These are phyloP conservation scores for Colletotrichum destructivum DNA, from an alignment of 2,329 filamentous ascomycete genomes.

Conservation along the genomic window DNA sequence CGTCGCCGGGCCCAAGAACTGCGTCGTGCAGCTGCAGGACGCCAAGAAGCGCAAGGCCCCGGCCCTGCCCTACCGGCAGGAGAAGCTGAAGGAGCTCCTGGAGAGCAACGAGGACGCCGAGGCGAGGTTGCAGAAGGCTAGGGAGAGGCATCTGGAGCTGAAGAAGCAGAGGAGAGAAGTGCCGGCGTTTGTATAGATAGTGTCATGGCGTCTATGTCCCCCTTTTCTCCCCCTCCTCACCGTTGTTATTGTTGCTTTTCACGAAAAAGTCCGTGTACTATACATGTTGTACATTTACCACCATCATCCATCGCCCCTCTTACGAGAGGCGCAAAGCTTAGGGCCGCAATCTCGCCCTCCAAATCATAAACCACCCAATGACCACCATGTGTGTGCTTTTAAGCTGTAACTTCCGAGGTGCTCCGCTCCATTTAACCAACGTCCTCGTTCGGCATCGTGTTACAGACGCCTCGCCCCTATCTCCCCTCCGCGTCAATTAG, in stretches of 20 bases:
- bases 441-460: background rate
- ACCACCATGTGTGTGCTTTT: slow-evolving; percentile 17
- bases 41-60: slow-evolving; percentile 85
- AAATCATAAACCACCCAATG: slow-evolving; percentile 25
- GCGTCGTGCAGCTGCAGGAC: slow-evolving; percentile 88
- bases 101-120: slow-evolving; percentile 65
- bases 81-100: slow-evolving; percentile 59
- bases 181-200: slow-evolving; percentile 41
- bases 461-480: background rate
- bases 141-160: slow-evolving; percentile 67
- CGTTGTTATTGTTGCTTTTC: slow-evolving; percentile 39
- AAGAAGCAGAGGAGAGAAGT: slow-evolving; percentile 59
- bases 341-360: slow-evolving; percentile 29
- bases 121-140: slow-evolving; percentile 63
- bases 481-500: background rate
- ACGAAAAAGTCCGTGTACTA: slow-evolving; percentile 51
- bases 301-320: slow-evolving; percentile 2
- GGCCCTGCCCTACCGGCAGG: slow-evolving; percentile 64
- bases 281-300: slow-evolving; percentile 52
- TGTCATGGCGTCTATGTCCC: slow-evolving; percentile 1
- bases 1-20: slow-evolving; percentile 90
- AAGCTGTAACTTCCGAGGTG: background rate
- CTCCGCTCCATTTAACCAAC: background rate
- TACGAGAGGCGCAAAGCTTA: slow-evolving; percentile 33
- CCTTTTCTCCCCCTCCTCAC: slow-evolving; percentile 26